Conservation (phyloP, 176 grass and related monocot species). For the Pontederia crassipes region DNA sequence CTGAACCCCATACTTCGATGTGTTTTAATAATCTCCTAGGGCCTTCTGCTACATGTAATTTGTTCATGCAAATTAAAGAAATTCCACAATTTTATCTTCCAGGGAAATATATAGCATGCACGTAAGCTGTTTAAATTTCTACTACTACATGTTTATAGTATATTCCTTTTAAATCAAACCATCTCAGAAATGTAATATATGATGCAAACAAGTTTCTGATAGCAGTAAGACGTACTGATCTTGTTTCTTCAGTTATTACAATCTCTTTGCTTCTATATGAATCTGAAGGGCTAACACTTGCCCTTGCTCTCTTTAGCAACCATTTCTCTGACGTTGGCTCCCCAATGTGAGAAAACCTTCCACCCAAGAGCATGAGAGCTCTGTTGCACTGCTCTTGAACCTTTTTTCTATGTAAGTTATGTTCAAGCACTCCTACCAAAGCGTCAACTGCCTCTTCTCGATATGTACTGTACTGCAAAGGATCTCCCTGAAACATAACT, state of each 20-base stretch:
- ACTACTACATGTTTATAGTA: too few relatives aligned
- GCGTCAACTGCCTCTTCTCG: conserved; percentile 82
- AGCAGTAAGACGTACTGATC: conserved; percentile 38
- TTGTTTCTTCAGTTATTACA: conserved; percentile 43
- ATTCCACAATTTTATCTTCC: too few relatives aligned
- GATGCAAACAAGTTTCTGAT: not conserved
- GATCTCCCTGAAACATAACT: conserved; percentile 72
- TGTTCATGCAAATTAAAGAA: too few relatives aligned
- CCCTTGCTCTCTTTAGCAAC: conserved; percentile 70
- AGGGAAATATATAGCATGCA: too few relatives aligned
- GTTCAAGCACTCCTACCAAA: conserved; percentile 51
- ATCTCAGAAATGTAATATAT: too few relatives aligned
- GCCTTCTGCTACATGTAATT: too few relatives aligned
- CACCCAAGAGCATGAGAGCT: conserved; percentile 71
- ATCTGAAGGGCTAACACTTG: conserved; percentile 61
- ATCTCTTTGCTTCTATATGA: conserved; percentile 74
- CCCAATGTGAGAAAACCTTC: conserved; percentile 62
- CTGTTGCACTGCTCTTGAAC: conserved; percentile 71
- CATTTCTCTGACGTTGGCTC: conserved; percentile 65
- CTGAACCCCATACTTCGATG: too few relatives aligned
- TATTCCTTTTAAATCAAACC: too few relatives aligned
- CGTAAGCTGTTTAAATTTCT: not conserved
- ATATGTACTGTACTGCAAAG: conserved; percentile 76
- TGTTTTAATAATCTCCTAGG: too few relatives aligned
- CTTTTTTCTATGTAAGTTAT: conserved; percentile 48